Evolutionary conservation across 176 grass and related monocot genomes (phyloP), one percentile per base, ranked within the genome.

Genomic region (Musa schizocarpa): DNA sequence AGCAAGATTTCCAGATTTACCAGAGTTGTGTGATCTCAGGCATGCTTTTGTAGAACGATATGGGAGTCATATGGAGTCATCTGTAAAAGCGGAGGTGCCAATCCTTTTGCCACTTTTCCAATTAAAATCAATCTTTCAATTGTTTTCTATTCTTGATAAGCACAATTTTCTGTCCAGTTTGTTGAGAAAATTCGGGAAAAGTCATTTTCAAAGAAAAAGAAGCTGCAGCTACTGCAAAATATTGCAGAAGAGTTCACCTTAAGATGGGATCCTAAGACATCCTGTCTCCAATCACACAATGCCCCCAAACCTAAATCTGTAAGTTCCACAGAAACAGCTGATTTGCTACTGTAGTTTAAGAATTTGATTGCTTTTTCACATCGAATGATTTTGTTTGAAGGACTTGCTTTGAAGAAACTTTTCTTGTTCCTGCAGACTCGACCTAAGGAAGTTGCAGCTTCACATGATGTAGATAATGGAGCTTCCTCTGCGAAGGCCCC

Each of bases 1-100:
- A 50, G 96, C 96, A 52, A 91, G 96, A 88, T 99, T 92, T 84
- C 78, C 91, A 14, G 91, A 95, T 79, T 74, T 99, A 69, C 96
- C 90, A 57, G 96, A 99, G 81, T 79, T 99, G 65, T 86, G 91
- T 79, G 85, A 92, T 27, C 84, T 99, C 27, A 87, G 96, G 56
- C 82, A 85, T 81, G 59, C 82, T 43, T 94, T 99, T 72, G 86
- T 70, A 17, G 80, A 92, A 78, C 91, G 75, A 91, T 99, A 94
- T 72, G 88, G 85, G 51, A 73, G 73, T 86, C 73, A 43, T 8
- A 80, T 88, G 2, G 86, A 99, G 73, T 43, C 88, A 77, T 99
- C 82, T 86, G 91, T 95, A 50, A 95, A 87, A 74, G 77, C 83
- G 71, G 88, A 99, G 91, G 96, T 99, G 69, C 49, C 81, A 58